Evolutionary conservation across 2,329 filamentous ascomycete species (phyloP).

Genomic region (Raffaelea albimanens): DNA sequence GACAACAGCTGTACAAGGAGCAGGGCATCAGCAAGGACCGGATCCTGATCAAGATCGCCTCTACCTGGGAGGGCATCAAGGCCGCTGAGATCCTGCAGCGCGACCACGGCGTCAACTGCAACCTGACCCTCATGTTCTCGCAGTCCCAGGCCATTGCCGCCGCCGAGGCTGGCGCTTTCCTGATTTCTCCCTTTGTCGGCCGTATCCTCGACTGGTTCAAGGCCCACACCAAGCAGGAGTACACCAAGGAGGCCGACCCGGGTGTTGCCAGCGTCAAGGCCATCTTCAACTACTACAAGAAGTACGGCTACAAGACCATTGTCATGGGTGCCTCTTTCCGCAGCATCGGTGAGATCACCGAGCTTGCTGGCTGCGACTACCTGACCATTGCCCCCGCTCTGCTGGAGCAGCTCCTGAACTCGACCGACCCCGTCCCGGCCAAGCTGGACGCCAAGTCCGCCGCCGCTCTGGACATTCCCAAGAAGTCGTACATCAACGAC

Average conservation of each 20-base stretch:
- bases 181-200: slow-evolving; percentile 98
- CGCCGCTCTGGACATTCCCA: slow-evolving; percentile 62
- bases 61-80: slow-evolving; percentile 99
- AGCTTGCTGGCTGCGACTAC: slow-evolving; percentile 97
- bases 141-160: slow-evolving; percentile 87
- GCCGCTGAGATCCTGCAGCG: slow-evolving; percentile 93
- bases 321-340: slow-evolving; percentile 99
- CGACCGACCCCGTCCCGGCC: slow-evolving; percentile 70
- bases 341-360: slow-evolving; percentile 91
- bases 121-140: slow-evolving; percentile 99
- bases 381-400: slow-evolving; percentile 94
- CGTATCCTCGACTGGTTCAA: slow-evolving; percentile 99
- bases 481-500: slow-evolving; percentile 83
- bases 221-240: slow-evolving; percentile 89
- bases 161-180: slow-evolving; percentile 89
- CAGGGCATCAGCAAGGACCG: slow-evolving; percentile 88
- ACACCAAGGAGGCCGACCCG: slow-evolving; percentile 80
- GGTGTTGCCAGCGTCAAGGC: slow-evolving; percentile 86
- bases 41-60: slow-evolving; percentile 96
- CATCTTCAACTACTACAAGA: slow-evolving; percentile 99
- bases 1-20: slow-evolving; percentile 77
- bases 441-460: slow-evolving; percentile 75
- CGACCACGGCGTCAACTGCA: slow-evolving; percentile 94
- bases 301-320: slow-evolving; percentile 97
- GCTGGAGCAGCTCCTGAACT: slow-evolving; percentile 89